Evolutionary conservation across 192 early-diverging fungal species (phyloP).

Genomic region (Podila horticola): DNA sequence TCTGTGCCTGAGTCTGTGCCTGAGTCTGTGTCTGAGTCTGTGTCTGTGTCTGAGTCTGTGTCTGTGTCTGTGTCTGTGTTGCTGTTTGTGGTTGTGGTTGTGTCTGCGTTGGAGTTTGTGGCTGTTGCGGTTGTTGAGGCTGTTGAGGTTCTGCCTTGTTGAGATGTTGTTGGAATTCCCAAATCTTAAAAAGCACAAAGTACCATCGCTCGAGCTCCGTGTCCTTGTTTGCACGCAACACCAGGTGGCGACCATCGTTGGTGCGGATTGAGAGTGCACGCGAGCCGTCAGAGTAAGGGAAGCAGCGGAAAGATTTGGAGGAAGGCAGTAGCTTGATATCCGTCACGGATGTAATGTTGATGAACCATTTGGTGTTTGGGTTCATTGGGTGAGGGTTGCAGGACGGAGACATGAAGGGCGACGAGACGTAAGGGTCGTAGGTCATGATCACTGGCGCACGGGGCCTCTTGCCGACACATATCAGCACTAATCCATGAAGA

Average conservation of each 20-base stretch:
- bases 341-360: slow-evolving; percentile 14
- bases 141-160: not conserved
- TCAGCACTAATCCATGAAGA: slow-evolving; percentile 11
- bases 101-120: not conserved
- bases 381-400: slow-evolving; percentile 20
- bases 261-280: slow-evolving; percentile 23
- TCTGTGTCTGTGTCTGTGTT: too few species aligned
- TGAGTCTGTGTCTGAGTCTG: not conserved
- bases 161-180: slow-evolving; percentile 16
- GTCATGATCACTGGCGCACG: slow-evolving; percentile 27
- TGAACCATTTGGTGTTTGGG: slow-evolving; percentile 44
- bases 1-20: not conserved
- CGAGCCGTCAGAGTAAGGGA: slow-evolving; percentile 2
- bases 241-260: slow-evolving; percentile 16
- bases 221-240: slow-evolving; percentile 32
- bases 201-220: slow-evolving; percentile 40
- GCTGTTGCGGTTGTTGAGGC: not conserved
- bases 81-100: not conserved
- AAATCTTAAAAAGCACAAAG: slow-evolving; percentile 30
- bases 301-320: slow-evolving; percentile 7
- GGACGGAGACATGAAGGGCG: slow-evolving; percentile 24
- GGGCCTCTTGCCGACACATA: slow-evolving; percentile 23
- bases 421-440: slow-evolving; percentile 39
- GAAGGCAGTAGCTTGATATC: slow-evolving; percentile 14
- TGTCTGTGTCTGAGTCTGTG: too few species aligned